These are phyloP conservation scores for Mrakia hoshinonis DNA, from an alignment of 768 basidiomycete genomes.

Conservation along the genomic window DNA sequence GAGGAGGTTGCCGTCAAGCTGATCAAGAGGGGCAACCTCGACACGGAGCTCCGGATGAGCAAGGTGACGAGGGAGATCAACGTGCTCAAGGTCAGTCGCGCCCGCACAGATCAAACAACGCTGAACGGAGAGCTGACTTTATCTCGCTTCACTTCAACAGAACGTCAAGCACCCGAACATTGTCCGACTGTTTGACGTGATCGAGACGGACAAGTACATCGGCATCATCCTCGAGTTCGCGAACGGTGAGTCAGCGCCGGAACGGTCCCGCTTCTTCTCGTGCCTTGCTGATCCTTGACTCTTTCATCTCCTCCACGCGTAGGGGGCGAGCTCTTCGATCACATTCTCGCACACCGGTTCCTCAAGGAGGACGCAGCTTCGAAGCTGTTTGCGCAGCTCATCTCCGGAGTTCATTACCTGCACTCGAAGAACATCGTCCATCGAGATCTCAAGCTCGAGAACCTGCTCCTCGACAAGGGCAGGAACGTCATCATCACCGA, in stretches of 20 bases:
- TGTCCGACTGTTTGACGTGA: slow-evolving; percentile 94
- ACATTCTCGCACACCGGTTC: slow-evolving; percentile 94
- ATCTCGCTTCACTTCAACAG: slow-evolving; percentile 43
- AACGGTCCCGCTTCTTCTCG: not conserved
- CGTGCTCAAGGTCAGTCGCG: slow-evolving; percentile 69
- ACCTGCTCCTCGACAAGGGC: slow-evolving; percentile 89
- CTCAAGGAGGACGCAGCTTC: slow-evolving; percentile 88
- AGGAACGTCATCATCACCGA: slow-evolving; percentile 99
- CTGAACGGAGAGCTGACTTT: slow-evolving; percentile 9
- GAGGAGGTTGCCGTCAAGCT: slow-evolving; percentile 99
- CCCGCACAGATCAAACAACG: not conserved
- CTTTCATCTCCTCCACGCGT: not conserved
- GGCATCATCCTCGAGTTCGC: slow-evolving; percentile 99
- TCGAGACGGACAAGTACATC: slow-evolving; percentile 99
- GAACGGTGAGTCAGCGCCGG: slow-evolving; percentile 51
- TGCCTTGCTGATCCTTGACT: not conserved
- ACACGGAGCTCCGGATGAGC: slow-evolving; percentile 67
- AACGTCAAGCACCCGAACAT: slow-evolving; percentile 95
- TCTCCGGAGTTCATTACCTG: slow-evolving; percentile 97
- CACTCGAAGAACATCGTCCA: slow-evolving; percentile 99
- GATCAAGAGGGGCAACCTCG: slow-evolving; percentile 84
- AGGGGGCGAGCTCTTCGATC: slow-evolving; percentile 91
- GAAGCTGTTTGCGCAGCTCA: slow-evolving; percentile 92
- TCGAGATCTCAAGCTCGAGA: slow-evolving; percentile 97
- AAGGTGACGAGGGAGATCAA: slow-evolving; percentile 98